Base-by-base conservation (phyloP, 805 yeast genomes). In the Priceomyces castillae region DNA sequence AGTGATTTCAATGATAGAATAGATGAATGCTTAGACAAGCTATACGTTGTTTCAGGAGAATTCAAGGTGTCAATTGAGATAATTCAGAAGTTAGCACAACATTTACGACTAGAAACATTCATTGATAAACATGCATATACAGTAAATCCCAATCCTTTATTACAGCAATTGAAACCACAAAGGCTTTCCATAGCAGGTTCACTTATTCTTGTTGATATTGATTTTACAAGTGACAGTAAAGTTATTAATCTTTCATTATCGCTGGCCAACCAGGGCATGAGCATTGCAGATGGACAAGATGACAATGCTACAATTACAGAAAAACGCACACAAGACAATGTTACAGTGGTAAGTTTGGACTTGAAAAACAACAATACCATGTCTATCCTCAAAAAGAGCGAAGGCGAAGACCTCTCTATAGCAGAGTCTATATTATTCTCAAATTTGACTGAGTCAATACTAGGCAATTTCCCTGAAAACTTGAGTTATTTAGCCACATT, bases 111-210 rank as follows among this genome's bases (percentile, higher is more conserved):
- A 7, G 76, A 71, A 44, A 71, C 76, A 1, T 71, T 67, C 42
- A 58, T 68, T 39, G 76, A 71, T 46, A 59, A 63, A 25, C 64
- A 66, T 37, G 63, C 64, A 5, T 56, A 61, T 40, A 46, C 66
- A 7, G 58, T 55, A 40, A 49, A 48, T n/a, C 43, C 50, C 16
- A 54, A 55, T 23, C 58, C 49, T 15, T 41, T 30, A 20, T 51
- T 42, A 7, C 41, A 30, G 16, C 44, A 41, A 26, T 43, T 48
- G 16, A 44, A 50, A 17, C 23, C 47, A 2, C 63, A 62, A 34
- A 53, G 74, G 41, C 55, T 71, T 39, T 61, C 74, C 11, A 71
- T 71, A 30, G 76, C 75, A 1, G 75, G 75, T 7, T 58, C 71
- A 2, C 55, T 62, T 15, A 64, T 69, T 6, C 58, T 71, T 25